Conservation (phyloP, 1,284 basidiomycete species). For the Ustilago bromivora region DNA sequence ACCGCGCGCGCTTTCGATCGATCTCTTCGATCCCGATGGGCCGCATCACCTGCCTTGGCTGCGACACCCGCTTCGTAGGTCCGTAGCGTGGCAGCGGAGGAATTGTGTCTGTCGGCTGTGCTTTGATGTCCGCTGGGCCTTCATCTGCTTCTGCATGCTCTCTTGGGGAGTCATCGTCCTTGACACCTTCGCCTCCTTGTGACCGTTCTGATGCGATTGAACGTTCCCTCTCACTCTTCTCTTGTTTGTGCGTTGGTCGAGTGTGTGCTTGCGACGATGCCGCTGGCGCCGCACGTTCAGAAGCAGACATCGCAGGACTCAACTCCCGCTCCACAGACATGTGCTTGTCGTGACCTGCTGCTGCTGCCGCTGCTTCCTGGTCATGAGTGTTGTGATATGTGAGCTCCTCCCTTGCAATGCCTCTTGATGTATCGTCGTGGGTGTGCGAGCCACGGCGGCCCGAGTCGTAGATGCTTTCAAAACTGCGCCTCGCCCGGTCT, state of each 20-base stretch:
- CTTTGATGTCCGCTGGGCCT: not conserved
- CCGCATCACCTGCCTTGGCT: slow-evolving; percentile 40
- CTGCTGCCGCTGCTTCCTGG: slow-evolving; percentile 1
- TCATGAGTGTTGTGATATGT: not conserved
- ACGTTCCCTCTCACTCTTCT: not conserved
- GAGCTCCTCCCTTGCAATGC: not conserved
- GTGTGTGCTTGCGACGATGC: not conserved
- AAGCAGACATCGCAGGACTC: not conserved
- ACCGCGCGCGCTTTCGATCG: slow-evolving; percentile 41
- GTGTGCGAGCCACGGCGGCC: not conserved
- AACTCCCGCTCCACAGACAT: not conserved
- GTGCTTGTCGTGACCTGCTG: not conserved
- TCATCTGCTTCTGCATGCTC: not conserved
- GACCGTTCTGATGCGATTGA: not conserved
- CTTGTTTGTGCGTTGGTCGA: not conserved
- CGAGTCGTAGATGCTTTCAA: not conserved
- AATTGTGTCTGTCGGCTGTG: not conserved
- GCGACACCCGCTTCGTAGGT: slow-evolving; percentile 47
- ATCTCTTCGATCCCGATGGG: slow-evolving; percentile 56
- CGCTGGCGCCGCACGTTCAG: not conserved
- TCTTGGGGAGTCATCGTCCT: not conserved
- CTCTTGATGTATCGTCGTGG: not conserved
- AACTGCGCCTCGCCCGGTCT: not conserved
- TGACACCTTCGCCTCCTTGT: not conserved
- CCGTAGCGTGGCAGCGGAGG: slow-evolving; percentile 44